Percentiles rank a stretch among this genome's conserved stretches.
Evolutionary conservation across 2,329 filamentous ascomycete species (phyloP).

Genomic region (Talaromyces pinophilus): DNA sequence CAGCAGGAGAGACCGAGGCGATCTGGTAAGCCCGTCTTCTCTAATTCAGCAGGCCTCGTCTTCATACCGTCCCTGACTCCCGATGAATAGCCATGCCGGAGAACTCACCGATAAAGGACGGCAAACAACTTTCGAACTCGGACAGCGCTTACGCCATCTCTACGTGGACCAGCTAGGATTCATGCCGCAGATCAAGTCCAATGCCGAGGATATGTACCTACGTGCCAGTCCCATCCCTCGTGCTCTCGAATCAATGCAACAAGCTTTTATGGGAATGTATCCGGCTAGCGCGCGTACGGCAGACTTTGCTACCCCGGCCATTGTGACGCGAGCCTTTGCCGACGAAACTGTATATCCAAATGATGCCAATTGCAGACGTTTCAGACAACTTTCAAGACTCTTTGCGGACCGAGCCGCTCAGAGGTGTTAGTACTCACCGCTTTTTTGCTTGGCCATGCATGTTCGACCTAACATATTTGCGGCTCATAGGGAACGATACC

Average conservation of each 20-base stretch:
- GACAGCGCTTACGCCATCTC: constrained; percentile 66
- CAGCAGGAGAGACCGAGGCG: constrained; percentile 37
- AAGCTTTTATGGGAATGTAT: constrained; percentile 74
- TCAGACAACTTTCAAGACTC: constrained; percentile 67
- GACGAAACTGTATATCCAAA: constrained; percentile 83
- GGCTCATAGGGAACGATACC: constrained; percentile 58
- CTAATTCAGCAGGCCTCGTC: too few relatives aligned
- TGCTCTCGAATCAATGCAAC: constrained; percentile 75
- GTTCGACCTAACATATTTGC: too few relatives aligned
- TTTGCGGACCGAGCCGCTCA: constrained; percentile 72
- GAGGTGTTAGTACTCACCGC: constrained; percentile 52
- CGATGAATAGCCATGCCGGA: constrained; percentile 49
- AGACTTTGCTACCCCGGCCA: constrained; percentile 62
- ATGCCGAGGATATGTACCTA: constrained; percentile 66
- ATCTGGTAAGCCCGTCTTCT: constrained; percentile 65
- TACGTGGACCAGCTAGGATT: constrained; percentile 76
- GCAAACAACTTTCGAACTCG: constrained; percentile 69
- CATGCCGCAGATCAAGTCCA: constrained; percentile 61
- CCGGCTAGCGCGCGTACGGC: constrained; percentile 56
- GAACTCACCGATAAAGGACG: constrained; percentile 76
- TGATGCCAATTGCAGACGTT: constrained; percentile 70
- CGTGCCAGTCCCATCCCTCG: constrained; percentile 73
- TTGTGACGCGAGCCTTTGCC: constrained; percentile 63
- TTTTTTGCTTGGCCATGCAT: too few relatives aligned
- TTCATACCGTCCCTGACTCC: background rate